Base-by-base conservation (phyloP, 306 rosid species). In the Acacia melanoxylon region DNA sequence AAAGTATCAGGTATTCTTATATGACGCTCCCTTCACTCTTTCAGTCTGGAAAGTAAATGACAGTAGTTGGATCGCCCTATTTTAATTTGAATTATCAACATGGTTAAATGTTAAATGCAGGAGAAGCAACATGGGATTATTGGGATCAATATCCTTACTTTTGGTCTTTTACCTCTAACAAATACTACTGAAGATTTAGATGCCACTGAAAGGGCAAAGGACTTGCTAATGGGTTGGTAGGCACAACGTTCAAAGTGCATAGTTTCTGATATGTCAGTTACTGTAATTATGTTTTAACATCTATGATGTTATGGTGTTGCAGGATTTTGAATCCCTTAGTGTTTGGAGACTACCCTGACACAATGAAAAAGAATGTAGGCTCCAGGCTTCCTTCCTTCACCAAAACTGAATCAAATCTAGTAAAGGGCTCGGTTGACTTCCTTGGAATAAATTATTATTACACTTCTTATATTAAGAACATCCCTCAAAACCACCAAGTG, bases 301-400 rank as follows among this genome's bases (percentile, higher is more conserved):
- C 46, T 44, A 20, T 13, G 27, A 4, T 72, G 58, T 11, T 27
- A 31, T 59, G 45, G 29, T 15, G 10, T 76, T 77, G 62, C 35
- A 90, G 94, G 94, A 12, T 85, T 62, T 29, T 90, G 17, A 68
- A 87, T 77, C 94, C 94, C 52, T 29, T 90, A 17, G 78, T 82
- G 75, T 85, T 58, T 72, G 91, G 92, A 66, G 92, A 87, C 17
- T 89, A 90, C 71, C 94, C 91, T 15, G 78, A 71, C 14, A 10
- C 63, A 10, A 80, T 90, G 87, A 89, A 72, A 78, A 56, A 80
- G 81, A 85, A 22, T 67, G 86, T 13, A 17, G 92, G 90, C 51
- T 79, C 87, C 14, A 90, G 88, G 86, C 25, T 90, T 58, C 94
- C 90, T 0, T 8, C 48, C 13, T 83, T 90, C 83, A 77, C 90